These are phyloP conservation scores for Populus tomentosa DNA, from an alignment of 441 rosid genomes.

Conservation along the genomic window DNA sequence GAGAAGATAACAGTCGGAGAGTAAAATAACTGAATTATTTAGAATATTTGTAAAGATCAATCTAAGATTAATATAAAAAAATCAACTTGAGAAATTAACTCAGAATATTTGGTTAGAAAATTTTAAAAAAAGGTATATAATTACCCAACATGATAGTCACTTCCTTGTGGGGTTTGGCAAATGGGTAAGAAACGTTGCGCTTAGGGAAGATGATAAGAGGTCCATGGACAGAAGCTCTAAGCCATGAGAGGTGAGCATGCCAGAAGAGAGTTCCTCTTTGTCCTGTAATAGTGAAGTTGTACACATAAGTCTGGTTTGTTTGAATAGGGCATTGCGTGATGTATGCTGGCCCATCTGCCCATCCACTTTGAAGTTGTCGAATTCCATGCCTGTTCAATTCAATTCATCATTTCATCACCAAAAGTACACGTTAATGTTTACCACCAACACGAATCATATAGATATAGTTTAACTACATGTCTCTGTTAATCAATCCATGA, in stretches of 20 bases:
- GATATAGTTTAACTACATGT: constrained; percentile 47
- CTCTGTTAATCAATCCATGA: constrained; percentile 19
- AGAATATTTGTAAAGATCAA: not conserved
- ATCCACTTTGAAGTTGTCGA: not conserved
- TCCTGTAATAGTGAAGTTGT: constrained; percentile 55
- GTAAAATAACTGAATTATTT: too few species aligned
- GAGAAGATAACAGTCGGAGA: too few species aligned
- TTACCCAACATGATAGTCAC: constrained; percentile 57
- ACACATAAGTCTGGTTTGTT: constrained; percentile 44
- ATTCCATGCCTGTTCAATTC: constrained; percentile 16
- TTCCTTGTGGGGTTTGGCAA: constrained; percentile 59
- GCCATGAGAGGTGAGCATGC: constrained; percentile 72
- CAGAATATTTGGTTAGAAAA: not conserved
- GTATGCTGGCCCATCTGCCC: not conserved
- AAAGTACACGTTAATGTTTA: constrained; percentile 18
- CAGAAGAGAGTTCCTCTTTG: constrained; percentile 75
- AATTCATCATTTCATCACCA: constrained; percentile 1
- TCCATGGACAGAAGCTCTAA: constrained; percentile 61
- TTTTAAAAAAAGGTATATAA: not conserved
- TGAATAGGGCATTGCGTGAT: not conserved
- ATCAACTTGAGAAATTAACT: not conserved
- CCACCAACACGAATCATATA: not conserved
- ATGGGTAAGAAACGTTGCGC: constrained; percentile 46
- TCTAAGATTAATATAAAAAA: not conserved
- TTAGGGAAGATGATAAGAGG: constrained; percentile 56